Conservation (phyloP, 1,284 basidiomycete genomes). For the Cutaneotrichosporon sp. region DNA sequence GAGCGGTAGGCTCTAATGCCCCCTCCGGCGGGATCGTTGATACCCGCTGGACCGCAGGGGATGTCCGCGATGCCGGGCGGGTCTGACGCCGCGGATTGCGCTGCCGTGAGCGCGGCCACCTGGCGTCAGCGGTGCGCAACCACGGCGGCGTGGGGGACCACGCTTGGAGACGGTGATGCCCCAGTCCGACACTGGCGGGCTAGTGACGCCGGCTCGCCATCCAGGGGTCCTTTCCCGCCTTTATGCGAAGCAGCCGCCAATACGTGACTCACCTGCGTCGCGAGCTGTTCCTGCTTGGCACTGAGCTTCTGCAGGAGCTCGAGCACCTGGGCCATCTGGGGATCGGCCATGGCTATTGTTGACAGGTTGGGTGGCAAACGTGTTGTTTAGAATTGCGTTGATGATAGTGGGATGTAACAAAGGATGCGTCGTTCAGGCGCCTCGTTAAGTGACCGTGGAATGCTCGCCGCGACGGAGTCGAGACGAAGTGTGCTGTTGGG, state of each 20-base stretch:
- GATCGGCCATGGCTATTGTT: not conserved
- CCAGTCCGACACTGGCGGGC: too few species aligned
- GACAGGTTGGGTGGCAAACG: not conserved
- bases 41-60: conserved; percentile 15
- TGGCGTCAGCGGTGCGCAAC: not conserved
- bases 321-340: conserved; percentile 27
- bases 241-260: too few species aligned
- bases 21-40: conserved; percentile 2
- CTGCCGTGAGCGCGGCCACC: conserved; percentile 6
- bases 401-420: too few species aligned
- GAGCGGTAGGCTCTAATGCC: conserved; percentile 13
- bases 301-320: conserved; percentile 31
- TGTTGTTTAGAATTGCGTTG: too few species aligned
- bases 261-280: conserved; percentile 31
- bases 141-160: not conserved
- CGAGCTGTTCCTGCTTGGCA: conserved; percentile 35
- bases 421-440: too few species aligned
- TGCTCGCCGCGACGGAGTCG: too few species aligned
- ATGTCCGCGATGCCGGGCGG: conserved; percentile 11
- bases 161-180: too few species aligned
- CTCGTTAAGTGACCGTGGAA: too few species aligned
- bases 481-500: too few species aligned
- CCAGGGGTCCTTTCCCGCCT: too few species aligned
- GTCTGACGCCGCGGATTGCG: not conserved
- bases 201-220: too few species aligned